phyloP scores from a whole-genome alignment of 2,329 filamentous ascomycete genomes.

The Mycosphaerella sp. region DNA sequence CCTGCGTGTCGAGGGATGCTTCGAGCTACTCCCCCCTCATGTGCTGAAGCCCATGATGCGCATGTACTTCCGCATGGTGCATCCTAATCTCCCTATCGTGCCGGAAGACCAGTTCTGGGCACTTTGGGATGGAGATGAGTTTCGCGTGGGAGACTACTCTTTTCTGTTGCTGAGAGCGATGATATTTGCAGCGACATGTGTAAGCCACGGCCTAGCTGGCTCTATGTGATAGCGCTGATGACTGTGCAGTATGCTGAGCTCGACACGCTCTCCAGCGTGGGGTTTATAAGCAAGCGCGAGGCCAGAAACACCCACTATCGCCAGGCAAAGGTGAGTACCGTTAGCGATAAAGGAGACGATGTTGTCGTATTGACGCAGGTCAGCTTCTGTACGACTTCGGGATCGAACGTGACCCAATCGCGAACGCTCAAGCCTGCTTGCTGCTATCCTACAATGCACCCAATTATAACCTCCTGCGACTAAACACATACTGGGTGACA shows the following conservation, averaged over 20 bases:
- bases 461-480: slow-evolving; percentile 20
- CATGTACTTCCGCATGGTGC: slow-evolving; percentile 19
- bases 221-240: slow-evolving; percentile 1
- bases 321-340: slow-evolving; percentile 15
- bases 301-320: slow-evolving; percentile 20
- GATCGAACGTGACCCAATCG: slow-evolving; percentile 19
- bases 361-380: neutral
- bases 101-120: slow-evolving; percentile 20
- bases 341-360: too few relatives aligned
- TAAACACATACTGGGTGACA: slow-evolving; percentile 23
- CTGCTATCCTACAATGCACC: slow-evolving; percentile 20
- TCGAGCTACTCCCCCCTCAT: slow-evolving; percentile 16
- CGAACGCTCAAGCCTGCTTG: slow-evolving; percentile 20
- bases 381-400: slow-evolving; percentile 22
- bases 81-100: slow-evolving; percentile 19
- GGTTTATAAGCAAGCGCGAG: slow-evolving; percentile 22
- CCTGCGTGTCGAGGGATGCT: slow-evolving; percentile 19
- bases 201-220: slow-evolving; percentile 1
- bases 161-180: slow-evolving; percentile 16
- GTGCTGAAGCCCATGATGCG: slow-evolving; percentile 16
- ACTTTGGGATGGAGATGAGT: slow-evolving; percentile 14
- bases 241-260: slow-evolving; percentile 15
- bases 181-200: slow-evolving; percentile 19
- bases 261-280: slow-evolving; percentile 16
- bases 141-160: slow-evolving; percentile 12